Base-by-base conservation (phyloP, 192 early-diverging fungal species). In the Lobosporangium transversale region DNA sequence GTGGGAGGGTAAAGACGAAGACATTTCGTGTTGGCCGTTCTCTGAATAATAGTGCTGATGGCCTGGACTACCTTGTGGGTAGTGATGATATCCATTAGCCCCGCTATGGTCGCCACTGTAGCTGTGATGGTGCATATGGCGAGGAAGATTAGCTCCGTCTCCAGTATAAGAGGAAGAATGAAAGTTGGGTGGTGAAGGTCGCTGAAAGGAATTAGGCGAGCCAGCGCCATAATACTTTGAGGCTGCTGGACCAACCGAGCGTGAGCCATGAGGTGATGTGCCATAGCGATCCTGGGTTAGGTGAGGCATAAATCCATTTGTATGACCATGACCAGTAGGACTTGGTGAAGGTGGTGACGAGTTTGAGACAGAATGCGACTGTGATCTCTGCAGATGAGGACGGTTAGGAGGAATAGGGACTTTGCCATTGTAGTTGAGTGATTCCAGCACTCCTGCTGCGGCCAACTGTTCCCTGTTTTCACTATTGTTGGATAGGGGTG, bases 381-480 rank as follows among this genome's bases (percentile, higher is more conserved):
- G 58, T 21, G 79, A 65, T 42, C 75, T 35, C 42, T 76, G 75
- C 53, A 63, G 43, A 32, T 54, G 50, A 61, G 83, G 50, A 30
- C 81, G 66, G 59, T 55, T 67, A n/a, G 58, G 79, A 42, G 57
- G 68, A 36, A 66, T 85, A 45, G 62, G 64, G 26, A 66, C 68
- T 56, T 67, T 80, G 70, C 49, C 68, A 58, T 27, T 63, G 62
- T 62, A 79, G 36, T 49, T 73, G 36, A 68, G 69, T 53, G 63
- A 78, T 56, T 67, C 59, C 36, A 66, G 68, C 5, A 63, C 53
- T 49, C 73, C 73, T 31, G 73, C 73, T 26, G 73, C 73, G 14
- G 73, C 73, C n/a, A 76, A 59, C 37, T 76, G 73, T 50, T 76
- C 73, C 23, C 73, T 53, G 30, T 76, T 76, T 31, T 76, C 73